Percentiles rank a stretch among this genome's conserved stretches.
Evolutionary conservation across 345 rosid genomes (phyloP).

Genomic region (Eucalyptus curtisii): DNA sequence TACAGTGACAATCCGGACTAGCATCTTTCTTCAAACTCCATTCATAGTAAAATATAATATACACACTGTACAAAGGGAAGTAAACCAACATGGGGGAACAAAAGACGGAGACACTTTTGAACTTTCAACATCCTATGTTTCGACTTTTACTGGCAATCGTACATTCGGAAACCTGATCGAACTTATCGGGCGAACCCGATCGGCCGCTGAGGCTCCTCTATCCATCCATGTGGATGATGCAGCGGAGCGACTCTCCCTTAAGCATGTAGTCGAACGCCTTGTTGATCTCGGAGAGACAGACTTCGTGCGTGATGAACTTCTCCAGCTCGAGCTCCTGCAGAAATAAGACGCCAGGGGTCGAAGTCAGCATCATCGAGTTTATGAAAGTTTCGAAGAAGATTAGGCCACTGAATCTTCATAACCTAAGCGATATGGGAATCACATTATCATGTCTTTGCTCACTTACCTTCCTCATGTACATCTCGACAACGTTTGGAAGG

Average conservation of each 20-base stretch:
- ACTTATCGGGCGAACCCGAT: neutral
- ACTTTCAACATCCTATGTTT: neutral
- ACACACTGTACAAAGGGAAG: neutral
- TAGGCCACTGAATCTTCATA: neutral
- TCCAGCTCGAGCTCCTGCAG: slow-evolving; percentile 34
- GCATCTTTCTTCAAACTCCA: neutral
- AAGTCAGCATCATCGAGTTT: neutral
- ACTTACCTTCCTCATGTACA: slow-evolving; percentile 23
- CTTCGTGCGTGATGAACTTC: slow-evolving; percentile 34
- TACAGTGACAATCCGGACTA: neutral
- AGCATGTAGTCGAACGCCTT: slow-evolving; percentile 42
- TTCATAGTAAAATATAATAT: neutral
- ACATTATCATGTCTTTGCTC: neutral
- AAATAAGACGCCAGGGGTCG: neutral
- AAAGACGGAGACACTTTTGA: neutral
- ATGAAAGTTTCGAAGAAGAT: neutral
- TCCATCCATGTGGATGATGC: slow-evolving; percentile 28
- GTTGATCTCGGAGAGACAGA: slow-evolving; percentile 37
- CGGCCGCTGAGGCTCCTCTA: neutral
- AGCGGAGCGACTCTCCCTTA: slow-evolving; percentile 27
- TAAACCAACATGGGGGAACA: neutral
- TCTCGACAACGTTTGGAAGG: slow-evolving; percentile 24
- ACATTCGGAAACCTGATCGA: no score
- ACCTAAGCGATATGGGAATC: neutral
- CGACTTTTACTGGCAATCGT: no score